Evolutionary conservation across 2,329 filamentous ascomycete species (phyloP).

Genomic region (Fusarium longipes): DNA sequence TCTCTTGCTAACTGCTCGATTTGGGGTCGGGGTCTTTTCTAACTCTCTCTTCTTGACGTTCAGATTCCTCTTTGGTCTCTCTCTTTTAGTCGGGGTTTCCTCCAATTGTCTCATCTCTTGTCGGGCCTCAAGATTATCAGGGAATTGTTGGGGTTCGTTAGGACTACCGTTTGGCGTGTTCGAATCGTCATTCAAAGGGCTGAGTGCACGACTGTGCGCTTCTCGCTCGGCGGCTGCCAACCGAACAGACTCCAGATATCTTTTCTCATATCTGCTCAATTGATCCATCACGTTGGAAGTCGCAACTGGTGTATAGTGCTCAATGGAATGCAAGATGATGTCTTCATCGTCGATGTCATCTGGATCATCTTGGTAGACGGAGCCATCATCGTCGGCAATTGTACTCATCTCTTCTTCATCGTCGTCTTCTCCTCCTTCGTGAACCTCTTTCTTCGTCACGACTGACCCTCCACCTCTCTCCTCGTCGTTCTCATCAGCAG

Average conservation of each 20-base stretch:
- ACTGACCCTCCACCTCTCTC: no score
- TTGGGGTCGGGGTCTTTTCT: background rate
- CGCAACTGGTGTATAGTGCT: background rate
- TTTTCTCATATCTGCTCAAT: background rate
- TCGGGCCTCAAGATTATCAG: background rate
- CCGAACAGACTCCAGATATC: fast-evolving
- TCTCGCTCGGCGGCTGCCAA: fast-evolving
- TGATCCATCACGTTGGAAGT: fast-evolving
- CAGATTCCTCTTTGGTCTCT: background rate
- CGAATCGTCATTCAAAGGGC: background rate
- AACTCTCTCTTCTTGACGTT: background rate
- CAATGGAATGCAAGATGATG: background rate
- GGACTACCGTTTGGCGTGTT: background rate
- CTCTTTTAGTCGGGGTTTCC: background rate
- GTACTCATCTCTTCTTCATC: background rate
- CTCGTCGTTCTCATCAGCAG: fast-evolving
- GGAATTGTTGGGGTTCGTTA: background rate
- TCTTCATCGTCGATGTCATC: background rate
- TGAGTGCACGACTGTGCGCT: background rate
- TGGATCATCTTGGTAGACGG: background rate
- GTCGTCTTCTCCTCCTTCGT: background rate
- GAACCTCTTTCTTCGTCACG: background rate
- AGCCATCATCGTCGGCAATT: background rate
- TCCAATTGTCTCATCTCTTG: background rate
- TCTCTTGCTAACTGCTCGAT: fast-evolving